Base-by-base conservation (phyloP, 2,329 filamentous ascomycete genomes). In the Pestalotiopsis sp. region DNA sequence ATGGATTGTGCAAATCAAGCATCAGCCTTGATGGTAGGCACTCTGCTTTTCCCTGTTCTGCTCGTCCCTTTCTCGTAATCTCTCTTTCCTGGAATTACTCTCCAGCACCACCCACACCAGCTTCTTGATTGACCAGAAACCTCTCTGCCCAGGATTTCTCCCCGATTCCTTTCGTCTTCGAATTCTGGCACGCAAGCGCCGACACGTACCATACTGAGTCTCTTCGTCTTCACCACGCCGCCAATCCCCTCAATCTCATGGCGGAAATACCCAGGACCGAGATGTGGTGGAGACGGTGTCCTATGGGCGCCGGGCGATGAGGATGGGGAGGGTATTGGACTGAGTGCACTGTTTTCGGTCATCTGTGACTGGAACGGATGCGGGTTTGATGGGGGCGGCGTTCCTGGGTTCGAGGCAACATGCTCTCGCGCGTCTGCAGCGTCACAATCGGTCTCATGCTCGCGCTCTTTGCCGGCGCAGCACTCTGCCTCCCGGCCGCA, bases 231-330 rank as follows among this genome's bases (percentile, higher is more conserved):
- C 65, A 98, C 89, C 14, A 92, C 87, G 0, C 94, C 94, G 11
- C 94, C 94, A 58, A 98, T 92, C 2, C 94, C 94, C 75, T 97
- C 93, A 69, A 98, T 92, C 79, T 98, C 94, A 75, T 97, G 94
- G 56, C 92, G 86, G 67, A 90, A 86, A 75, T 97, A 98, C 3
- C 94, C 94, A 0, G 92, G 85, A 68, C 91, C 82, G 71, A 86
- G 85, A 78, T 87, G 80, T 67, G 83, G 74, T 20, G 81, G 83
- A 13, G 65, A 61, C 44, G 65, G 65, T 13, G 65, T 66, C 3
- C 58, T 38, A 13, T 40, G 56, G 14, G 56, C 38, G 17, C 30
- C 70, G 24, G 71, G 64, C 7, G 74, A 70, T 9, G 70, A 72
- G 30, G 71, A 69, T 7, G 74, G 73, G 4, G 71, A 73, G 4